Base-by-base conservation (phyloP, 257 asterid species). In the Fraxinus pennsylvanica region DNA sequence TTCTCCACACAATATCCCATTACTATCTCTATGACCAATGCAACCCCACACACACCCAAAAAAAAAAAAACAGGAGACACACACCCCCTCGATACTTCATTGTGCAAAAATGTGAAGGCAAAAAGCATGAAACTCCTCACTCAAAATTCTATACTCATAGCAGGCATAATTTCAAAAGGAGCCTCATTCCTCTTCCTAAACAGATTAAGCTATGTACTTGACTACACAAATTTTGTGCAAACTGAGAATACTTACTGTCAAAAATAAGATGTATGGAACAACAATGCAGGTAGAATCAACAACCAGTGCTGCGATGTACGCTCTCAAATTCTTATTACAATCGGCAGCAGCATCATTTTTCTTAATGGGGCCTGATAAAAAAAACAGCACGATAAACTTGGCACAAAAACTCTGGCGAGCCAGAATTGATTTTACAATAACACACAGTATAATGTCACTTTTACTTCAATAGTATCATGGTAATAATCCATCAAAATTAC, bases 181-280 rank as follows among this genome's bases (percentile, higher is more conserved):
- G 52, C 35, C 72, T 35, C 25, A 9, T 25, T 33, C 57, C 25
- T 43, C 43, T 29, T 21, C 29, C 33, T 39, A 74, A 41, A 8
- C 4, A 59, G 5, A 78, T 45, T 12, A 19, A 70, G 22, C 30
- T 17, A 25, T 25, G 61, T 2, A 45, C 4, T 29, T 5, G 14
- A n/a, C 35, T 8, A 10, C n/a, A 13, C 43, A 70, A 68, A 32
- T 30, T 14, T 9, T 22, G 12, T 1, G 54, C 52, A 72, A 75
- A 68, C 47, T 21, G 47, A 78, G 47, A 84, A 61, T 32, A 89
- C 98, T 96, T 86, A 93, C 96, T n/a, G 99, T 96, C 71, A 90
- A 61, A 82, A 80, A 85, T 71, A 88, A 86, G 77, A 85, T 68
- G 79, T 73, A 85, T 17, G 98, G 97, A 80, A 90, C 88, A 71